phyloP scores from a whole-genome alignment of 2,329 filamentous ascomycete genomes.

The Alternaria triticina region DNA sequence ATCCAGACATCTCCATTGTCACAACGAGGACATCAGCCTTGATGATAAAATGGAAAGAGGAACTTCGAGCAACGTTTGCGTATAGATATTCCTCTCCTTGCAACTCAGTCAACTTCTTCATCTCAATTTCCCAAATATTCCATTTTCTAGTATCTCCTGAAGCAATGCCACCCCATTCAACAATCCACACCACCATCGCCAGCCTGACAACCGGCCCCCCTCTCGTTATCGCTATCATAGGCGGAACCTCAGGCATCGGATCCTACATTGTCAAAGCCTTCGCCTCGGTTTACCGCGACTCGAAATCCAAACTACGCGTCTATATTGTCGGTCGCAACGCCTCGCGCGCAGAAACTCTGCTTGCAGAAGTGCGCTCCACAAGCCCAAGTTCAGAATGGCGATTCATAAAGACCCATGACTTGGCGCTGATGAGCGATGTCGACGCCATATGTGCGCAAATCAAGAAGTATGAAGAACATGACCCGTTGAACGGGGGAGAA shows the following conservation, averaged over 20 bases:
- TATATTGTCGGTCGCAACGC: constrained; percentile 54
- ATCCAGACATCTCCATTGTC: not conserved
- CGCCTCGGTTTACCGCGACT: constrained; percentile 21
- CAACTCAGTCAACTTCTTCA: not conserved
- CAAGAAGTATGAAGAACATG: constrained; percentile 26
- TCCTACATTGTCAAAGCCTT: constrained; percentile 29
- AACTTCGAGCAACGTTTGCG: not conserved
- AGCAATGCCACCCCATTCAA: not conserved
- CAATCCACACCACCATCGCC: constrained; percentile 16
- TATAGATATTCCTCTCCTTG: not conserved
- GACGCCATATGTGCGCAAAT: constrained; percentile 42
- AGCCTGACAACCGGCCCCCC: constrained; percentile 23
- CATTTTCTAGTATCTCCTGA: not conserved
- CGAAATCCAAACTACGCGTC: constrained; percentile 39
- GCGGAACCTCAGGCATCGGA: constrained; percentile 36
- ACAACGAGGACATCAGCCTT: not conserved
- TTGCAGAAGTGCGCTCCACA: constrained; percentile 32
- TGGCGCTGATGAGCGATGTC: constrained; percentile 45
- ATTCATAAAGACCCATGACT: constrained; percentile 42
- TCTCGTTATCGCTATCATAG: constrained; percentile 28
- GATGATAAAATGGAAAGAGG: not conserved
- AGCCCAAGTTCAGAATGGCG: constrained; percentile 42
- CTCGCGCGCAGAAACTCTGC: constrained; percentile 31
- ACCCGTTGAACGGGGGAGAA: constrained; percentile 22
- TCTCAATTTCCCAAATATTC: not conserved